phyloP scores from a whole-genome alignment of 1,284 basidiomycete genomes.

The Abortiporus biennis region DNA sequence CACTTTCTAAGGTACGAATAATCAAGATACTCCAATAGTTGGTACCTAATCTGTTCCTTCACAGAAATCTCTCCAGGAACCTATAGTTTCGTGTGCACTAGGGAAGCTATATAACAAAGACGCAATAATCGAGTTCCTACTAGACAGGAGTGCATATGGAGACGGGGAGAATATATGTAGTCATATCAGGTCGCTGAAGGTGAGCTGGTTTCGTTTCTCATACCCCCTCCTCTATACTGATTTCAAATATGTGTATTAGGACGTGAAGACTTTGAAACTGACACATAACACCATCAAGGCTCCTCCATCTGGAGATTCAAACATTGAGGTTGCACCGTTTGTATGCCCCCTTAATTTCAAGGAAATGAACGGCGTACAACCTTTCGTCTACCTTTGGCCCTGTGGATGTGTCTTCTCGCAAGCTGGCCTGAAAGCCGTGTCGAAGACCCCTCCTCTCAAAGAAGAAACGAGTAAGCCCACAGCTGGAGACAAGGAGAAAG shows the following conservation, averaged over 20 bases:
- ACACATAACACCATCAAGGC: conserved; percentile 61
- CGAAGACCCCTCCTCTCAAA: conserved; percentile 27
- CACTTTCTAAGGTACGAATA: conserved; percentile 79
- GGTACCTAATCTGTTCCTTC: conserved; percentile 6
- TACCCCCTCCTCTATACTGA: background rate
- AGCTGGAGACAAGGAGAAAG: conserved; percentile 23
- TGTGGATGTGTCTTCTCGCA: conserved; percentile 90
- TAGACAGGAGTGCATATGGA: conserved; percentile 74
- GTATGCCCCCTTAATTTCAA: conserved; percentile 87
- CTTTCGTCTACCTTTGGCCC: conserved; percentile 80
- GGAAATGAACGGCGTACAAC: conserved; percentile 88
- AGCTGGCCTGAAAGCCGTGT: conserved; percentile 63
- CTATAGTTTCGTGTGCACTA: conserved; percentile 82
- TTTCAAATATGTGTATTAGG: conserved; percentile 38
- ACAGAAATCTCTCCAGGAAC: conserved; percentile 77
- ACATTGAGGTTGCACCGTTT: conserved; percentile 55
- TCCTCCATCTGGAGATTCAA: conserved; percentile 31
- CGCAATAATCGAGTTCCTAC: conserved; percentile 79
- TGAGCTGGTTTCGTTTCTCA: conserved; percentile 28
- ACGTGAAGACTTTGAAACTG: conserved; percentile 77
- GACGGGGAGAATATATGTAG: conserved; percentile 83
- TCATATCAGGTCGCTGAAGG: conserved; percentile 85
- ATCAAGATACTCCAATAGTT: background rate
- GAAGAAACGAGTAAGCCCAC: conserved; percentile 23
- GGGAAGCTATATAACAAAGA: conserved; percentile 96